Evolutionary conservation across 2,329 filamentous ascomycete genomes (phyloP).

Genomic region (Sclerotiophoma versabilis): DNA sequence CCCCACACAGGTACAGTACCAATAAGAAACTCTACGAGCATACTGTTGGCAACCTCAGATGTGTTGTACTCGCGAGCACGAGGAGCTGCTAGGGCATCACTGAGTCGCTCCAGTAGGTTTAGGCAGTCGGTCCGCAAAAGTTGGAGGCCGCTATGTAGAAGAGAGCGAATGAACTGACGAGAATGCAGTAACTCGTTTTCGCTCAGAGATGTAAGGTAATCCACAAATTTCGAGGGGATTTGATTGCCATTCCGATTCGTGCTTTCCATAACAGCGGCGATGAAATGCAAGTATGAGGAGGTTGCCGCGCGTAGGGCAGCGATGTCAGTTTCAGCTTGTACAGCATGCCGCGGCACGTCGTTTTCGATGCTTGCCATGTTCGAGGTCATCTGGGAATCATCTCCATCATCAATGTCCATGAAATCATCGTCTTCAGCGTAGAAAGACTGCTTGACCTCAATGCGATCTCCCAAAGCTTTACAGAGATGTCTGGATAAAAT

Average conservation of each 20-base stretch:
- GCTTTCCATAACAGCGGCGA: slow-evolving; percentile 29
- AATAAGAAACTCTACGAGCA: slow-evolving; percentile 44
- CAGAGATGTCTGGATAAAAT: slow-evolving; percentile 42
- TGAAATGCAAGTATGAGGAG: slow-evolving; percentile 37
- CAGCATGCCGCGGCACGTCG: slow-evolving; percentile 57
- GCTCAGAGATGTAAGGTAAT: slow-evolving; percentile 34
- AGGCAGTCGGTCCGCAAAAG: slow-evolving; percentile 36
- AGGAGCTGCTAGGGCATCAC: slow-evolving; percentile 43
- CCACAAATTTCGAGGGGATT: slow-evolving; percentile 38
- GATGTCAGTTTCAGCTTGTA: slow-evolving; percentile 36
- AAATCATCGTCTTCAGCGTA: slow-evolving; percentile 55
- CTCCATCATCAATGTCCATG: slow-evolving; percentile 73
- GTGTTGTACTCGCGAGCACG: slow-evolving; percentile 47
- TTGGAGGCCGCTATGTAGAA: slow-evolving; percentile 33
- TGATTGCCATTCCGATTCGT: slow-evolving; percentile 14
- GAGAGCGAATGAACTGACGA: slow-evolving; percentile 36
- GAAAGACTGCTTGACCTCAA: slow-evolving; percentile 42
- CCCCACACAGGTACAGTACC: slow-evolving; percentile 39
- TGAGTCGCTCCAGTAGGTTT: slow-evolving; percentile 39
- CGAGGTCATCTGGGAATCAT: slow-evolving; percentile 66
- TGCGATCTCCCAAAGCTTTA: slow-evolving; percentile 38
- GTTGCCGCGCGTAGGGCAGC: slow-evolving; percentile 41
- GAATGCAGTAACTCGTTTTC: slow-evolving; percentile 42
- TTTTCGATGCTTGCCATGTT: slow-evolving; percentile 45
- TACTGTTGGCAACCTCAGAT: slow-evolving; percentile 47